Evolutionary conservation across 257 asterid species (phyloP).

Genomic region (Handroanthus guayacan): DNA sequence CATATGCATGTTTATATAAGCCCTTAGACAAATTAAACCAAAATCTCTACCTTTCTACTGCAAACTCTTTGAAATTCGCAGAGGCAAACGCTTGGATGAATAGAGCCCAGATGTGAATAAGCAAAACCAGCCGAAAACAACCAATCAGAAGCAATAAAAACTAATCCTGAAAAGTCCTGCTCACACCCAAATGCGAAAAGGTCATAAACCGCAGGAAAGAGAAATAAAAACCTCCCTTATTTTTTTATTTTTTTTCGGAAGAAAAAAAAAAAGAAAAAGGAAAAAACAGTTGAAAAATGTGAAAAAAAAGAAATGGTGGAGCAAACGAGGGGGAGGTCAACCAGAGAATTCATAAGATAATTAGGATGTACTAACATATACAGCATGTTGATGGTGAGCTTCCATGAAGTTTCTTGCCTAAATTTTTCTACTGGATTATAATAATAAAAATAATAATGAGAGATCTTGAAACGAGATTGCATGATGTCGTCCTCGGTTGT

Average conservation of each 20-base stretch:
- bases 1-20: not conserved
- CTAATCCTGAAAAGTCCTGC: not conserved
- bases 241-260: not conserved
- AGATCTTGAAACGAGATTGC: not conserved
- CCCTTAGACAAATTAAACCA: not conserved
- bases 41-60: not conserved
- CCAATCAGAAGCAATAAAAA: not conserved
- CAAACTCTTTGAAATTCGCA: not conserved
- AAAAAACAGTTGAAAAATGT: too few species aligned
- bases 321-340: constrained; percentile 26
- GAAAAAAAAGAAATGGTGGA: not conserved
- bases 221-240: not conserved
- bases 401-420: constrained; percentile 30
- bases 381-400: constrained; percentile 19
- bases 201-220: not conserved
- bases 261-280: not conserved
- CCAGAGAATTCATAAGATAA: constrained; percentile 1
- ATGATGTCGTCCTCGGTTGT: not conserved
- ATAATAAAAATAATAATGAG: too few species aligned
- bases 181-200: not conserved
- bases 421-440: not conserved
- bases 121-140: constrained; percentile 19
- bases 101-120: not conserved
- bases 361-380: not conserved
- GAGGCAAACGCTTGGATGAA: not conserved